Evolutionary conservation across 129 eudicot species (phyloP).

Genomic region (Artemisia tridentata): DNA sequence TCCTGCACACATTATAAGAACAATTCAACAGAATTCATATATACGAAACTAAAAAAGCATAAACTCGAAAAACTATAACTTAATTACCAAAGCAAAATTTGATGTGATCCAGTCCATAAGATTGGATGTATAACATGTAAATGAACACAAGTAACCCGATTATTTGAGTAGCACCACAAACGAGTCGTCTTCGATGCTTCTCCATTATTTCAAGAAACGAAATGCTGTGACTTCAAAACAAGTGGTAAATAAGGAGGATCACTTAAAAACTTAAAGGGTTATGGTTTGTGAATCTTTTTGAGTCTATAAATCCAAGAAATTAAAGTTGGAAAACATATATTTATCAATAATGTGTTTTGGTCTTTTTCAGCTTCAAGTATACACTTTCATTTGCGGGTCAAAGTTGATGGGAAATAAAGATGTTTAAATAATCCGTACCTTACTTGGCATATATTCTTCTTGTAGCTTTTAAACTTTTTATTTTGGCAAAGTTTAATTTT

Average conservation of each 20-base stretch:
- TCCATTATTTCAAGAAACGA: conserved; percentile 21
- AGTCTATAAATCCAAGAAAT: too few species aligned
- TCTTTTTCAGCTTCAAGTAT: too few species aligned
- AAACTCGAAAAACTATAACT: conserved; percentile 2
- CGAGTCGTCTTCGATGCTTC: conserved; percentile 18
- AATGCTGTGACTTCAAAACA: not conserved
- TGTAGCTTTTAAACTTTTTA: too few species aligned
- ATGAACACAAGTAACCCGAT: conserved; percentile 29
- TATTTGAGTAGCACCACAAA: conserved; percentile 33
- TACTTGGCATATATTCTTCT: too few species aligned
- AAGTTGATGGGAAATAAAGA: not conserved
- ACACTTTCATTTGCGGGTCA: too few species aligned
- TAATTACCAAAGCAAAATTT: conserved; percentile 28
- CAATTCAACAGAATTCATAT: not conserved
- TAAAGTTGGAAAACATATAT: too few species aligned
- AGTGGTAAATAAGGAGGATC: too few species aligned
- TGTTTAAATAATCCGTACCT: not conserved
- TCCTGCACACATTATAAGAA: conserved; percentile 7
- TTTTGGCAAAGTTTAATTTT: too few species aligned
- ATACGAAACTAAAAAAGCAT: not conserved
- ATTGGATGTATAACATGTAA: conserved; percentile 32
- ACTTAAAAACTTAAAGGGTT: too few species aligned
- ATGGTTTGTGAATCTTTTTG: too few species aligned
- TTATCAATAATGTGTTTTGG: too few species aligned
- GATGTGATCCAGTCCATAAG: conserved; percentile 28